Conservation (phyloP, 2,329 filamentous ascomycete species). For the Rhexocercosporidium sp. region DNA sequence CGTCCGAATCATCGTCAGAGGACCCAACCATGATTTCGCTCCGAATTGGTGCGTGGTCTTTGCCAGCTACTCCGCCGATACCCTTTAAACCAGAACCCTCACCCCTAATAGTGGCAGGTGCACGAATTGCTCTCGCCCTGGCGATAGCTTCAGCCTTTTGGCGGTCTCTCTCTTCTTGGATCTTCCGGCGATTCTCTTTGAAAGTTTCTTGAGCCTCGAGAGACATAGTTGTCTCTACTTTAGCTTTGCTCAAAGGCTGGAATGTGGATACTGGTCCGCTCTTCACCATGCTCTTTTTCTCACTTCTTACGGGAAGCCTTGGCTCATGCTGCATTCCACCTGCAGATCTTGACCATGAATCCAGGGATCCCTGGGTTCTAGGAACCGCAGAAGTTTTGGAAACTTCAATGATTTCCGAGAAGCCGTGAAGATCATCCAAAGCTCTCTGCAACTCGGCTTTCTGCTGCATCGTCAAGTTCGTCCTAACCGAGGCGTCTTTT, state of each 20-base stretch:
- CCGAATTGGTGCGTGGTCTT: conserved; percentile 75
- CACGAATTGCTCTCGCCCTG: conserved; percentile 65
- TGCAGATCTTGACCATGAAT: conserved; percentile 64
- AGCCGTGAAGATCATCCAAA: conserved; percentile 62
- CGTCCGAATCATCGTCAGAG: conserved; percentile 74
- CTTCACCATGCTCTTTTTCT: conserved; percentile 9
- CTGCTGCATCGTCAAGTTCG: conserved; percentile 81
- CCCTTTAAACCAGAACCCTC: conserved; percentile 80
- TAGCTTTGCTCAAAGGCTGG: conserved; percentile 34
- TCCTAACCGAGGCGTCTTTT: conserved; percentile 66
- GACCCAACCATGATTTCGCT: conserved; percentile 90
- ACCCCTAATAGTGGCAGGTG: conserved; percentile 64
- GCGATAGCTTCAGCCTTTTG: conserved; percentile 76
- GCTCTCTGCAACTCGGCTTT: conserved; percentile 79
- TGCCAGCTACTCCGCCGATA: conserved; percentile 73
- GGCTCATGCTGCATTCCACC: conserved; percentile 43
- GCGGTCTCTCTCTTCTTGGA: conserved; percentile 75
- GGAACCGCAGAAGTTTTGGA: conserved; percentile 48
- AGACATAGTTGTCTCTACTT: conserved; percentile 20
- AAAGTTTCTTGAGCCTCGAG: conserved; percentile 55
- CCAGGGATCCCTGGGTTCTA: conserved; percentile 65
- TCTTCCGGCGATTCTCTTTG: conserved; percentile 74
- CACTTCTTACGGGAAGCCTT: conserved; percentile 26
- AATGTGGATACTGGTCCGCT: not conserved
- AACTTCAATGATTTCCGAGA: conserved; percentile 52